phyloP scores from a whole-genome alignment of 805 yeast genomes.

The Wickerhamomyces chambardii region DNA sequence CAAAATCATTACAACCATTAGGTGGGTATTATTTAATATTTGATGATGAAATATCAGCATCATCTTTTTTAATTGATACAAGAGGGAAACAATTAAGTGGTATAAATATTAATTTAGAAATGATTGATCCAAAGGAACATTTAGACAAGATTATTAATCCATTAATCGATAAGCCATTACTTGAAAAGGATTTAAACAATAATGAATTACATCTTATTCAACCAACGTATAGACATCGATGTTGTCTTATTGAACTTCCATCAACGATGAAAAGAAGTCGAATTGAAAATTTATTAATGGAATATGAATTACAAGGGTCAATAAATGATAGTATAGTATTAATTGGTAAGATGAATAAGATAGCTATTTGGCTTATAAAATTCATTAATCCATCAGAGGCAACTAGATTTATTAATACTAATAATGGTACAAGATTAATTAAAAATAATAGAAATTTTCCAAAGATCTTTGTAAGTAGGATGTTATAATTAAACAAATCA shows the following conservation, averaged over 20 bases:
- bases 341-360: conserved; percentile 4
- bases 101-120: conserved; percentile 31
- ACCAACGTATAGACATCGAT: not conserved
- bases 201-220: not conserved
- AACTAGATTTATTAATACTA: conserved; percentile 37
- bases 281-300: not conserved
- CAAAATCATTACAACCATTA: conserved; percentile 30
- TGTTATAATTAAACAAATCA: no score
- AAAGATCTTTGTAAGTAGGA: no score
- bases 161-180: conserved; percentile 3
- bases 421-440: conserved; percentile 35
- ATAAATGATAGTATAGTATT: conserved; percentile 1
- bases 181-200: no score
- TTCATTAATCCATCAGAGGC: conserved; percentile 41
- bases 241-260: not conserved
- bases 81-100: conserved; percentile 42
- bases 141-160: not conserved
- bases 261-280: not conserved
- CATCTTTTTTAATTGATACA: conserved; percentile 42
- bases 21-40: conserved; percentile 49
- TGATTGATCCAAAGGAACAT: conserved; percentile 23
- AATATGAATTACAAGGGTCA: not conserved
- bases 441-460: no score
- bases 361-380: conserved; percentile 24
- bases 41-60: conserved; percentile 35